A percentile compares a stretch with the other conserved stretches of the same genome.
phyloP scores from a whole-genome alignment of 1,139 yeast species.

The Yamadazyma membranifaciens region DNA sequence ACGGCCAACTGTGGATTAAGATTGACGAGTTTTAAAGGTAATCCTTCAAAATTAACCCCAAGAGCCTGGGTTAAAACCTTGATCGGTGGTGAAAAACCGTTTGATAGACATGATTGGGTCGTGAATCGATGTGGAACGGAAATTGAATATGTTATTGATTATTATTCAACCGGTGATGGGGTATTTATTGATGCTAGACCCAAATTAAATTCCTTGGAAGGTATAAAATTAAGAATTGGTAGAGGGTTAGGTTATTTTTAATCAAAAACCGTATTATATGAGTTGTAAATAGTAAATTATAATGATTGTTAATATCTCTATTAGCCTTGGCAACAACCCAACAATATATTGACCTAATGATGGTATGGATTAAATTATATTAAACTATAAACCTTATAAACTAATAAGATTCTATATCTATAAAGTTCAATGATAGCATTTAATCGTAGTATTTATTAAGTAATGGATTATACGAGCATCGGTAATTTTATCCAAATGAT shows the following conservation, averaged over 20 bases:
- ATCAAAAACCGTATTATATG: not conserved
- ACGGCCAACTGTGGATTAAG: slow-evolving; percentile 70
- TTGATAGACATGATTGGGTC: slow-evolving; percentile 96
- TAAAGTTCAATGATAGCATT: no score
- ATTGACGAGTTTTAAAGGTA: slow-evolving; percentile 85
- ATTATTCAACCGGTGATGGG: slow-evolving; percentile 64
- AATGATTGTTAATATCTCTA: no score
- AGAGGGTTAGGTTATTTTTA: slow-evolving; percentile 31
- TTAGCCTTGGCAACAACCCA: no score
- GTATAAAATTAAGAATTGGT: slow-evolving; percentile 63
- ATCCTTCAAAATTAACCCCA: slow-evolving; percentile 80
- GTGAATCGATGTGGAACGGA: slow-evolving; percentile 83
- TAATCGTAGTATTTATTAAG: no score
- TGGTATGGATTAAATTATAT: no score
- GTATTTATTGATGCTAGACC: slow-evolving; percentile 91
- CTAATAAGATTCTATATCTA: no score
- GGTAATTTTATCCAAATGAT: no score
- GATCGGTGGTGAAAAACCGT: slow-evolving; percentile 72
- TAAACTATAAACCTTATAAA: no score
- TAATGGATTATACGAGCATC: no score
- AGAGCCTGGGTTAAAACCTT: slow-evolving; percentile 74
- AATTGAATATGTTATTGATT: slow-evolving; percentile 91
- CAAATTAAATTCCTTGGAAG: slow-evolving; percentile 77
- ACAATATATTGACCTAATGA: no score
- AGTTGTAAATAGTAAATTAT: slow-evolving; percentile 3